Base-by-base conservation (phyloP, 192 early-diverging fungal species). In the Haplosporangium gracile region DNA sequence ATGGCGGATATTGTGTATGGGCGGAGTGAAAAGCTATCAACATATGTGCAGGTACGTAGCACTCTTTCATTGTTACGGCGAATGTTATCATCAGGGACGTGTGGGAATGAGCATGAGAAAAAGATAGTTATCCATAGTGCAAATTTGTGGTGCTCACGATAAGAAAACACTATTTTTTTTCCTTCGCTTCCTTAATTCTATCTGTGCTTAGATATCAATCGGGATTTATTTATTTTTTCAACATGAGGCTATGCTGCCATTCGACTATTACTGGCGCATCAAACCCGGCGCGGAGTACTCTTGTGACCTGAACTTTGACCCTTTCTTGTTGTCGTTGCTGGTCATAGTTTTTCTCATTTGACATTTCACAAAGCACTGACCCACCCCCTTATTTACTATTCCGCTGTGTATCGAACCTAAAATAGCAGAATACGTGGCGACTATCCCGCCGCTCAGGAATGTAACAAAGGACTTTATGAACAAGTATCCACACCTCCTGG, bases 211-310 rank as follows among this genome's bases (percentile, higher is more conserved):
- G 92, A 47, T 95, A 93, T 78, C 90, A 95, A 80, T 94, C 94
- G 43, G 96, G 96, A 10, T 96, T 93, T 78, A n/a, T n/a, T n/a
- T n/a, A n/a, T 95, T 97, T 80, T 94, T 90, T 86, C 88, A 92
- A 45, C 96, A 97, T 78, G 92, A 93, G 32, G 88, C 95, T 20
- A 88, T 95, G 55, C 76, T 91, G 51, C 87, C 93, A 34, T 93
- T 93, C 60, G 95, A 97, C 83, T 97, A 94, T 88, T 97, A 96
- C 90, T 97, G 97, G 97, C 92, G 97, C 16, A 91, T 97, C 65
- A 96, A 97, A 85, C 96, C 96, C 9, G 93, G 93, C 77, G 97
- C 96, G 22, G 82, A 93, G 76, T 97, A 93, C 82, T 92, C 88
- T 72, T 97, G 97, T 83, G 93, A 96, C 77, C 90, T 97, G n/a